Percentiles rank a stretch among this genome's conserved stretches.
Evolutionary conservation across 1,284 basidiomycete genomes (phyloP).

Genomic region (Trametes sp.): DNA sequence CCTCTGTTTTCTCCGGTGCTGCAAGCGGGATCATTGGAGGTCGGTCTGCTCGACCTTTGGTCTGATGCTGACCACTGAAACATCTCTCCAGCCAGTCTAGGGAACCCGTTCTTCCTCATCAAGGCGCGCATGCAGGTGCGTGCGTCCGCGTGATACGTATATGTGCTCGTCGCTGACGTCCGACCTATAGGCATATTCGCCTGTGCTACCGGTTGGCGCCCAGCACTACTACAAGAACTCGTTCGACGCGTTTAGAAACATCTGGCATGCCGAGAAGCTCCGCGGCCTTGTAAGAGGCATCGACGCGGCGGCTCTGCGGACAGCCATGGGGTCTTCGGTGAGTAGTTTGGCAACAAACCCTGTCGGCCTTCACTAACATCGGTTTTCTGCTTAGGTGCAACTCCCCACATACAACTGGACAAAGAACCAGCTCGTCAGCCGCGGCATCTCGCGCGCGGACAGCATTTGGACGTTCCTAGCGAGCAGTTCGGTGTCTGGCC

Average conservation of each 20-base stretch:
- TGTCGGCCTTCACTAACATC: background rate
- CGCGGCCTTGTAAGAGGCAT: constrained; percentile 90
- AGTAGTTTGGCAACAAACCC: constrained; percentile 25
- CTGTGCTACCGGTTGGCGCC: constrained; percentile 91
- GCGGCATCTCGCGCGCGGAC: constrained; percentile 72
- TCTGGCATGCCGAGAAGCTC: constrained; percentile 80
- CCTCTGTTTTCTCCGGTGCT: constrained; percentile 87
- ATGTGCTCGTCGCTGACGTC: constrained; percentile 2
- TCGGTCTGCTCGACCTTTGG: constrained; percentile 38
- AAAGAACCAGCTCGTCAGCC: constrained; percentile 76
- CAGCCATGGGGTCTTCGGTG: constrained; percentile 92
- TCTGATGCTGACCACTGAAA: background rate
- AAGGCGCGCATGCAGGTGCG: constrained; percentile 96
- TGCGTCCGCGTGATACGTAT: constrained; percentile 5
- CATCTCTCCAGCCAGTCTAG: constrained; percentile 53
- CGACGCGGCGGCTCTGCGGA: constrained; percentile 92
- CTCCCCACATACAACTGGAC: constrained; percentile 95
- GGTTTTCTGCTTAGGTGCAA: constrained; percentile 73
- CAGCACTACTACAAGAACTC: constrained; percentile 92
- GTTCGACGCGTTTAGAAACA: constrained; percentile 82
- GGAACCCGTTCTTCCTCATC: constrained; percentile 95
- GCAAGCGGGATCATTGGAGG: constrained; percentile 91
- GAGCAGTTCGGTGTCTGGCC: constrained; percentile 89
- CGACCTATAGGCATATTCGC: constrained; percentile 83
- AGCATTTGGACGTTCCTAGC: constrained; percentile 89